Conservation (phyloP, 2,329 filamentous ascomycete genomes). For the Claviceps fusiformis region DNA sequence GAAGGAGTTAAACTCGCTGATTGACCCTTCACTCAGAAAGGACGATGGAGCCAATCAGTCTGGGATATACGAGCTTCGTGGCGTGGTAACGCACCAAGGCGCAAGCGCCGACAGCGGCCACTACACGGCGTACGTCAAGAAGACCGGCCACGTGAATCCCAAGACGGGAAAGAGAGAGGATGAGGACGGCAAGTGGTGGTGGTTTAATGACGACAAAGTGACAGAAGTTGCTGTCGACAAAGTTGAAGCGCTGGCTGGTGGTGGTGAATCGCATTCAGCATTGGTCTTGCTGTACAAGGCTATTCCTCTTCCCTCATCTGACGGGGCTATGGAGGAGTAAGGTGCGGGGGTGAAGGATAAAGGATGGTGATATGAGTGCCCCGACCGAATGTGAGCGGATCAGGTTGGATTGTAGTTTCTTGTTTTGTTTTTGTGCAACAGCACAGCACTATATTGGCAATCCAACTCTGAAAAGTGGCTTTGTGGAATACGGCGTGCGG, state of each 20-base stretch:
- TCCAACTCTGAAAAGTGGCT: neutral
- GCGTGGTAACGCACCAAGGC: conserved; percentile 91
- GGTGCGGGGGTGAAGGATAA: neutral
- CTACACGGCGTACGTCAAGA: conserved; percentile 97
- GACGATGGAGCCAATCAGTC: conserved; percentile 86
- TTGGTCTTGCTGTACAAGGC: conserved; percentile 69
- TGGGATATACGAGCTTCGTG: conserved; percentile 86
- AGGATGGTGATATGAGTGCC: too few relatives aligned
- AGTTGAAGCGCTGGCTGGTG: conserved; percentile 79
- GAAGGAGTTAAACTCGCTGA: conserved; percentile 71
- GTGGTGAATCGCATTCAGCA: conserved; percentile 75
- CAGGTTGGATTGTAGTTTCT: neutral
- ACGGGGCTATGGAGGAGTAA: conserved; percentile 24
- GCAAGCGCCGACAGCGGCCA: conserved; percentile 94
- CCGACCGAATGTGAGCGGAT: too few relatives aligned
- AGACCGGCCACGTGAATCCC: conserved; percentile 58
- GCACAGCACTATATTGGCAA: neutral
- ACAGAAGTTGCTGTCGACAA: conserved; percentile 83
- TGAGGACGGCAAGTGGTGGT: conserved; percentile 97
- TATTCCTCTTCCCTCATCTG: conserved; percentile 50
- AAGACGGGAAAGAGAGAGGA: conserved; percentile 63
- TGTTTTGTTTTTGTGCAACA: neutral
- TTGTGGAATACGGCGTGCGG: neutral
- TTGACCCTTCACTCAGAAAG: conserved; percentile 58
- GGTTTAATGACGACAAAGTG: conserved; percentile 99